These are phyloP conservation scores for Vitis vinifera DNA, from an alignment of 164 flowering plant species.

Conservation along the genomic window DNA sequence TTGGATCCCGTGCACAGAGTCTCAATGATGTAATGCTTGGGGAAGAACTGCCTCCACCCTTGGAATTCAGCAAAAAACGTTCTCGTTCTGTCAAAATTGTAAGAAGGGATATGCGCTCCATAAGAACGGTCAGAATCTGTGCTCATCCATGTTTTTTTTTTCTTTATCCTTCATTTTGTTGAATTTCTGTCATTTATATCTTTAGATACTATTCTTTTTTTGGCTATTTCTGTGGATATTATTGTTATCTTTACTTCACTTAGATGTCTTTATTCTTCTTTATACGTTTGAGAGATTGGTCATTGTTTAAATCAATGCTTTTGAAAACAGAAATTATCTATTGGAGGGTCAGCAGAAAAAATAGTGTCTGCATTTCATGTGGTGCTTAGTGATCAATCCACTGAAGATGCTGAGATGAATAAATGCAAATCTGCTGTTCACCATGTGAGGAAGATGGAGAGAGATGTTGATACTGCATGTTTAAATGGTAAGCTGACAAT, in stretches of 20 bases:
- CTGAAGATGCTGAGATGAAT: constrained; percentile 69
- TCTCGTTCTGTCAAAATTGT: constrained; percentile 72
- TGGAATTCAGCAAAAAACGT: constrained; percentile 77
- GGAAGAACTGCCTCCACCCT: constrained; percentile 65
- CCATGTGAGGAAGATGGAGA: constrained; percentile 82
- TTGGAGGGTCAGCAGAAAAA: constrained; percentile 84
- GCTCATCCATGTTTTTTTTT: background rate
- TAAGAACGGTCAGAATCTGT: constrained; percentile 66
- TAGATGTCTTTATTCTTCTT: background rate
- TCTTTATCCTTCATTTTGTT: background rate
- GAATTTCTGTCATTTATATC: background rate
- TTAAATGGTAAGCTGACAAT: constrained; percentile 46
- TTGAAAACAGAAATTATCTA: constrained; percentile 66
- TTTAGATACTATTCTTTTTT: background rate
- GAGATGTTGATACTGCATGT: constrained; percentile 69
- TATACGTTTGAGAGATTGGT: constrained; percentile 5
- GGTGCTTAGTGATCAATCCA: constrained; percentile 62
- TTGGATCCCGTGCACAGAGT: constrained; percentile 73
- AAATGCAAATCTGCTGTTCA: constrained; percentile 78
- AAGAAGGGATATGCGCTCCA: constrained; percentile 80
- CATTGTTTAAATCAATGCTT: constrained; percentile 8
- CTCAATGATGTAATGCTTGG: constrained; percentile 83
- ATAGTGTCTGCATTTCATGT: constrained; percentile 85
- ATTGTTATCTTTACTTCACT: background rate
- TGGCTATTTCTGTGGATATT: background rate